Evolutionary conservation across 768 basidiomycete genomes (phyloP).

Genomic region (Termitomyces bulborhizus): DNA sequence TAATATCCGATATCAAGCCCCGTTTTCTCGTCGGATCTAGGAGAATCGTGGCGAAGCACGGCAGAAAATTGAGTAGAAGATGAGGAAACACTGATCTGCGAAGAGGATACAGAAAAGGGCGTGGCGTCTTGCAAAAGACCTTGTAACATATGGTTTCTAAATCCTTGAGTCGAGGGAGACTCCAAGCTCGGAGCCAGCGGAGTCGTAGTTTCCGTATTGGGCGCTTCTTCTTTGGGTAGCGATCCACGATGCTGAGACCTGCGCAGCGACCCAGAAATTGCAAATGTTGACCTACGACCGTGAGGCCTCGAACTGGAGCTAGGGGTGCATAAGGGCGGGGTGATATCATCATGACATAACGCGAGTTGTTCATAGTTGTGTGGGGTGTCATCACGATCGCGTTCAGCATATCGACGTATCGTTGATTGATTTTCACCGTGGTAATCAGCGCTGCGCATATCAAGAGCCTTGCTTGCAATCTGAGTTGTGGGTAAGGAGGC

Average conservation of each 20-base stretch:
- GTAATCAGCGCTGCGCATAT: conserved; percentile 1
- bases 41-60: conserved; percentile 20
- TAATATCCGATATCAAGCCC: neutral
- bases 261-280: no score
- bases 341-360: neutral
- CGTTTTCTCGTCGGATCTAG: conserved; percentile 7
- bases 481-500: neutral
- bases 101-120: neutral
- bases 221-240: neutral
- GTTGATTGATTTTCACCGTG: neutral
- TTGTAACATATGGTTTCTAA: conserved; percentile 32
- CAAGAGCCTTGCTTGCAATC: conserved; percentile 4
- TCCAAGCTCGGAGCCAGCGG: neutral
- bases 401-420: neutral
- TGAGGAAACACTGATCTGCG: conserved; percentile 12
- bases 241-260: neutral
- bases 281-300: neutral
- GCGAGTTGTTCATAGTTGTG: neutral
- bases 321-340: neutral
- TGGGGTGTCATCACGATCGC: neutral
- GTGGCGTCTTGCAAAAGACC: conserved; percentile 35
- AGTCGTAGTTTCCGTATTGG: neutral
- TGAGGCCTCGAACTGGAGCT: neutral
- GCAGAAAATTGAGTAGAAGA: conserved; percentile 37
- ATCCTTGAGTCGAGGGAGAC: conserved; percentile 6